phyloP scores from a whole-genome alignment of 2,329 filamentous ascomycete genomes.

The Colletotrichum sp. region DNA sequence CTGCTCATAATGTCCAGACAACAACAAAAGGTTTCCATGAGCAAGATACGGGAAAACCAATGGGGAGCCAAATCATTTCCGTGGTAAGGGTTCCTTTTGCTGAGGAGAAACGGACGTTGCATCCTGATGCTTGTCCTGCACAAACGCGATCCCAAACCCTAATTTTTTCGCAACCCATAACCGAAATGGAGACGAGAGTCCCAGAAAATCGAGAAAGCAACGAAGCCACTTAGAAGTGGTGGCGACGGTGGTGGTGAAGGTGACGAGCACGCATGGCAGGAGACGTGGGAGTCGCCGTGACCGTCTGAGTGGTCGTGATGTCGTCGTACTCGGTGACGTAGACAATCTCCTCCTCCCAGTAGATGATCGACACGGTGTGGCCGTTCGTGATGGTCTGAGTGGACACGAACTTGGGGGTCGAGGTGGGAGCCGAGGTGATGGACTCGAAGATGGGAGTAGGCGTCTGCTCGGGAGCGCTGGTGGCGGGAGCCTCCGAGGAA shows the following conservation, averaged over 20 bases:
- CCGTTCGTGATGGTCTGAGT: slow-evolving; percentile 59
- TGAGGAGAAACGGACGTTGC: slow-evolving; percentile 2
- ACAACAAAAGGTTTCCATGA: slow-evolving; percentile 10
- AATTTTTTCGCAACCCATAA: background rate
- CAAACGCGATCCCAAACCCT: background rate
- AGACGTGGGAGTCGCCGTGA: slow-evolving; percentile 33
- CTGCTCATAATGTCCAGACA: slow-evolving; percentile 19
- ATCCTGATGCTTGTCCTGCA: slow-evolving; percentile 13
- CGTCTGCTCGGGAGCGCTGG: slow-evolving; percentile 29
- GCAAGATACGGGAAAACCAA: slow-evolving; percentile 19
- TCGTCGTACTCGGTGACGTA: slow-evolving; percentile 54
- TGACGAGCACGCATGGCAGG: slow-evolving; percentile 29
- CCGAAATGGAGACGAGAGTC: background rate
- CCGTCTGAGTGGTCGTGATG: slow-evolving; percentile 45
- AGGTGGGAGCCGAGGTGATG: background rate
- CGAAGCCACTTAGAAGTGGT: slow-evolving; percentile 13
- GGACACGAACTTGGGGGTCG: slow-evolving; percentile 37
- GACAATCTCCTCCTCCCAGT: slow-evolving; percentile 61
- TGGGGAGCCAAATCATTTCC: slow-evolving; percentile 17
- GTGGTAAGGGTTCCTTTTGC: background rate
- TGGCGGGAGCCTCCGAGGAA: background rate
- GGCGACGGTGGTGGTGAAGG: slow-evolving; percentile 45
- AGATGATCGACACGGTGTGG: slow-evolving; percentile 58
- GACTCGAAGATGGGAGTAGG: slow-evolving; percentile 34
- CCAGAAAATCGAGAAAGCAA: background rate